These are phyloP conservation scores for Clonostachys rosea DNA, from an alignment of 2,329 filamentous ascomycete species.

Conservation along the genomic window DNA sequence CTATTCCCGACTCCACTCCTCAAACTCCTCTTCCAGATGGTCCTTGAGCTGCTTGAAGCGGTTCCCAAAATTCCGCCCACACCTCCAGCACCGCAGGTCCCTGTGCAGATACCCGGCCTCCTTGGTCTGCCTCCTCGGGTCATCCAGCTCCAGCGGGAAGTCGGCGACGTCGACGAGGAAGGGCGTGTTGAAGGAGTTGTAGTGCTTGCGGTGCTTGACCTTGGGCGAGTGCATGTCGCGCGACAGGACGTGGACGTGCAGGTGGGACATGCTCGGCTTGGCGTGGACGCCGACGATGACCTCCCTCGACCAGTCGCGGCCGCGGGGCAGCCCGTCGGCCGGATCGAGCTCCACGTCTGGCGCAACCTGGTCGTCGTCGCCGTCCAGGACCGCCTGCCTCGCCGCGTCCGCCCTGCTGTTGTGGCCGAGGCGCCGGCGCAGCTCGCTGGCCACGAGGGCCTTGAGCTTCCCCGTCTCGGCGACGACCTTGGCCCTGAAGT, in stretches of 20 bases:
- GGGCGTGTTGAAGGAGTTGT: slow-evolving; percentile 82
- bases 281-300: slow-evolving; percentile 79
- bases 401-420: slow-evolving; percentile 58
- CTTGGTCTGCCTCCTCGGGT: slow-evolving; percentile 54
- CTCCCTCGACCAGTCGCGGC: slow-evolving; percentile 74
- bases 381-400: slow-evolving; percentile 64
- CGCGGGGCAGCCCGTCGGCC: slow-evolving; percentile 48
- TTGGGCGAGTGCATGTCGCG: slow-evolving; percentile 70
- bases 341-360: slow-evolving; percentile 18
- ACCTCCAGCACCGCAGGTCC: slow-evolving; percentile 82
- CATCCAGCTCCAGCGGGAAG: slow-evolving; percentile 68
- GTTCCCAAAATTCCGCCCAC: slow-evolving; percentile 68
- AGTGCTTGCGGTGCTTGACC: slow-evolving; percentile 80
- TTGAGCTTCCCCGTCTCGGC: slow-evolving; percentile 58
- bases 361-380: slow-evolving; percentile 22
- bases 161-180: slow-evolving; percentile 79
- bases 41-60: slow-evolving; percentile 69
- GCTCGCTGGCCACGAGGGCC: slow-evolving; percentile 65
- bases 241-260: slow-evolving; percentile 86
- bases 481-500: slow-evolving; percentile 62
- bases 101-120: slow-evolving; percentile 54
- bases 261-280: slow-evolving; percentile 83
- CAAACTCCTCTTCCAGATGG: slow-evolving; percentile 73
- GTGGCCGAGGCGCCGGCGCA: slow-evolving; percentile 63
- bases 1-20: slow-evolving; percentile 62